Evolutionary conservation across 2,329 filamentous ascomycete species (phyloP).

Genomic region (Xylariaceae sp.): DNA sequence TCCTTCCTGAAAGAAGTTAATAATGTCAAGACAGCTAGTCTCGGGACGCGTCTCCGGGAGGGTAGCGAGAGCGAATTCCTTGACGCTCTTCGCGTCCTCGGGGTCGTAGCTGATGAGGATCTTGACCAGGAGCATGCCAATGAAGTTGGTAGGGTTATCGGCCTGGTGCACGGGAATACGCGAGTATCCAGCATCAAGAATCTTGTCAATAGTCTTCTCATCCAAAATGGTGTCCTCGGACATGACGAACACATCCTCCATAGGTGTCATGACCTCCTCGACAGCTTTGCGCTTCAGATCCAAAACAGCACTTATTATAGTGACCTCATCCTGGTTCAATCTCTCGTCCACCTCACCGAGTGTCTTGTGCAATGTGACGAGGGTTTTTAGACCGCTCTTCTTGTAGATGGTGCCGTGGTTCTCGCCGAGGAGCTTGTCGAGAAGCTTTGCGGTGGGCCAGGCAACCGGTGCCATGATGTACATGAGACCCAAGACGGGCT

Average conservation of each 20-base stretch:
- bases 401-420: conserved; percentile 97
- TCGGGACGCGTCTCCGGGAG: conserved; percentile 91
- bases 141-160: conserved; percentile 79
- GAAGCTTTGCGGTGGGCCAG: conserved; percentile 91
- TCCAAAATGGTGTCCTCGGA: conserved; percentile 91
- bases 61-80: conserved; percentile 87
- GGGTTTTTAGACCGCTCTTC: conserved; percentile 92
- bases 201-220: conserved; percentile 89
- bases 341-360: conserved; percentile 81
- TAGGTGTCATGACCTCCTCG: conserved; percentile 95
- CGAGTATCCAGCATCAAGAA: conserved; percentile 90
- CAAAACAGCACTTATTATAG: conserved; percentile 94
- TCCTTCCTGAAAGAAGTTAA: conserved; percentile 99
- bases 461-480: conserved; percentile 84
- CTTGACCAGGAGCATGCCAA: conserved; percentile 97
- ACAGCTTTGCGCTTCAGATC: conserved; percentile 96
- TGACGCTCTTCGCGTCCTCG: conserved; percentile 79
- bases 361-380: conserved; percentile 91
- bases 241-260: conserved; percentile 95
- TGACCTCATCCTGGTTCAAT: conserved; percentile 94
- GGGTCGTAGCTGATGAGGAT: conserved; percentile 98
- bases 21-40: conserved; percentile 94
- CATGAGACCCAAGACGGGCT: conserved; percentile 83
- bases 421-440: conserved; percentile 87
- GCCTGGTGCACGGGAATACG: conserved; percentile 90